phyloP scores from a whole-genome alignment of 2,329 filamentous ascomycete species.

The Dactylonectria macrodidyma region DNA sequence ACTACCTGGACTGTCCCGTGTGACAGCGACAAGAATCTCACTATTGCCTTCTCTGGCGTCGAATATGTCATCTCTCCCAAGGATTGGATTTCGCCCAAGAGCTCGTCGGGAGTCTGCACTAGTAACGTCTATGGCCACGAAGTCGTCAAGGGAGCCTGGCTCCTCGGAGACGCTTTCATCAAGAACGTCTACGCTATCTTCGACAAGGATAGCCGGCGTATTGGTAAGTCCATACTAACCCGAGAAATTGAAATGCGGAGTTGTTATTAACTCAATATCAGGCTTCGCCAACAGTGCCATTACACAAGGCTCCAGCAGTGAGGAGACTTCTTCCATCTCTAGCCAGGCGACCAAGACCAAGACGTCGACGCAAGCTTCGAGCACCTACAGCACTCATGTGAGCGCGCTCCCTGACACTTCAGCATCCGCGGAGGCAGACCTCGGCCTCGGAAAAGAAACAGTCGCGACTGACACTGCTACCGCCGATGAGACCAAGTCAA shows the following conservation, averaged over 20 bases:
- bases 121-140: slow-evolving; percentile 84
- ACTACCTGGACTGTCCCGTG: slow-evolving; percentile 82
- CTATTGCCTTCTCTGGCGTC: slow-evolving; percentile 77
- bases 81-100: slow-evolving; percentile 76
- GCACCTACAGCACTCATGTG: slow-evolving; percentile 31
- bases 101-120: slow-evolving; percentile 65
- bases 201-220: slow-evolving; percentile 77
- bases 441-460: slow-evolving; percentile 46
- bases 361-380: slow-evolving; percentile 28
- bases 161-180: slow-evolving; percentile 88
- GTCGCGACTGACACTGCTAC: slow-evolving; percentile 42
- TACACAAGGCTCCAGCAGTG: slow-evolving; percentile 23
- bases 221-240: slow-evolving; percentile 64
- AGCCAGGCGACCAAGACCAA: slow-evolving; percentile 34
- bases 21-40: slow-evolving; percentile 71
- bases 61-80: slow-evolving; percentile 76
- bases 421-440: slow-evolving; percentile 32
- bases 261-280: slow-evolving; percentile 31
- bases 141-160: slow-evolving; percentile 78
- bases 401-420: slow-evolving; percentile 36
- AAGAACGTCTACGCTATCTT: slow-evolving; percentile 94
- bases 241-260: neutral
- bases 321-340: slow-evolving; percentile 24
- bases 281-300: slow-evolving; percentile 43
- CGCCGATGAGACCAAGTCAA: slow-evolving; percentile 32